These are phyloP conservation scores for Claviceps quebecensis DNA, from an alignment of 2,329 filamentous ascomycete genomes.

Conservation along the genomic window DNA sequence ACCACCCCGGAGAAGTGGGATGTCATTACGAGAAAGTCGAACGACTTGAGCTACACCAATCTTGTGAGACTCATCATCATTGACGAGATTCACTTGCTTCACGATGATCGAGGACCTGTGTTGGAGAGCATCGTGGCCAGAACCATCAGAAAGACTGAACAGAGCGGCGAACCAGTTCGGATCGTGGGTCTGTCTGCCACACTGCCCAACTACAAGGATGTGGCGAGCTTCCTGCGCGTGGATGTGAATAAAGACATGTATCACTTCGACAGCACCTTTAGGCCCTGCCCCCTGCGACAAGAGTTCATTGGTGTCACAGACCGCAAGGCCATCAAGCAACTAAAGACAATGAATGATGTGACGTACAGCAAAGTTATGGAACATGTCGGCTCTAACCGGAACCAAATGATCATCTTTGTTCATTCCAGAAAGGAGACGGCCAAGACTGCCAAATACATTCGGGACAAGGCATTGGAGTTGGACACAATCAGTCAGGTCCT, in stretches of 20 bases:
- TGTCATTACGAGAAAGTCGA: constrained; percentile 95
- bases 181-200: constrained; percentile 89
- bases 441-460: constrained; percentile 90
- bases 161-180: constrained; percentile 84
- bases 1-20: constrained; percentile 99
- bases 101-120: constrained; percentile 93
- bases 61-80: constrained; percentile 94
- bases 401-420: constrained; percentile 98
- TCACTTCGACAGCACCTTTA: constrained; percentile 89
- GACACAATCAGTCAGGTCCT: constrained; percentile 96
- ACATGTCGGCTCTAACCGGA: constrained; percentile 81
- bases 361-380: constrained; percentile 96
- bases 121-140: constrained; percentile 92
- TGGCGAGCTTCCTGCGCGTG: constrained; percentile 86
- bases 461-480: constrained; percentile 91
- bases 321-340: constrained; percentile 95
- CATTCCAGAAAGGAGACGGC: constrained; percentile 97
- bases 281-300: constrained; percentile 87
- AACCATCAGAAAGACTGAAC: constrained; percentile 84
- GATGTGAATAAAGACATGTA: constrained; percentile 77
- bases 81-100: constrained; percentile 93
- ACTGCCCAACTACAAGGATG: constrained; percentile 89
- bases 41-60: constrained; percentile 91
- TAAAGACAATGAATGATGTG: constrained; percentile 99
- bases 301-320: constrained; percentile 97